phyloP scores from a whole-genome alignment of 1,139 yeast species.

The Pichia sp. region DNA sequence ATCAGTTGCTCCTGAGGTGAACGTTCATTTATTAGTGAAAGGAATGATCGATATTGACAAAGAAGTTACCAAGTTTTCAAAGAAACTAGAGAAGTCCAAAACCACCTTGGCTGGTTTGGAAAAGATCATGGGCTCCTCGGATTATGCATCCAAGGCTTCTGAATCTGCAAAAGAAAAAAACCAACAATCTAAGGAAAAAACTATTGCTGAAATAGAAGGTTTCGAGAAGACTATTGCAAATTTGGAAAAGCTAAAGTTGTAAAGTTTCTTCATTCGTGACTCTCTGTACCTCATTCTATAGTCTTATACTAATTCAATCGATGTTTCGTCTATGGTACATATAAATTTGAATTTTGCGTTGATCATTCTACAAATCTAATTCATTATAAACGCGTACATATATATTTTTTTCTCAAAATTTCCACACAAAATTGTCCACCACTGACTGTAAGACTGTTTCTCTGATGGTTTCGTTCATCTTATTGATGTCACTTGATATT shows the following conservation, averaged over 20 bases:
- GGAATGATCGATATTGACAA: slow-evolving; percentile 92
- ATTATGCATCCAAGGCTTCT: slow-evolving; percentile 83
- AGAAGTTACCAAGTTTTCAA: slow-evolving; percentile 77
- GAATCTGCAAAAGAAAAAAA: slow-evolving; percentile 79
- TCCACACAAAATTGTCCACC: slow-evolving; percentile 57
- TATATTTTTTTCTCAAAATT: slow-evolving; percentile 20
- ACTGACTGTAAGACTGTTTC: slow-evolving; percentile 46
- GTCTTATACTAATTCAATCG: slow-evolving; percentile 4
- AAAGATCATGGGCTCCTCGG: slow-evolving; percentile 66
- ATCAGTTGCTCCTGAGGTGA: slow-evolving; percentile 74
- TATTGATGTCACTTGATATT: slow-evolving; percentile 46
- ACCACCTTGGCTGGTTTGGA: slow-evolving; percentile 48
- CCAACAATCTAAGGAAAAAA: slow-evolving; percentile 61
- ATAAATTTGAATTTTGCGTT: no score
- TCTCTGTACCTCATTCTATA: slow-evolving; percentile 2
- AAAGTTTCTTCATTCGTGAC: slow-evolving; percentile 17
- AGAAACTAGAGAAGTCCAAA: slow-evolving; percentile 60
- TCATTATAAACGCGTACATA: neutral
- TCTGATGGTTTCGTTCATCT: slow-evolving; percentile 45
- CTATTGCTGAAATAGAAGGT: slow-evolving; percentile 83
- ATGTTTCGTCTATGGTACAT: no score
- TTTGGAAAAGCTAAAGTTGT: slow-evolving; percentile 69
- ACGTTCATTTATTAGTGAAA: slow-evolving; percentile 86
- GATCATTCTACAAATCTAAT: no score
- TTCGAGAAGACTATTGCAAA: slow-evolving; percentile 72